Evolutionary conservation across 129 eudicot genomes (phyloP).

Genomic region (Ambrosia trifida): DNA sequence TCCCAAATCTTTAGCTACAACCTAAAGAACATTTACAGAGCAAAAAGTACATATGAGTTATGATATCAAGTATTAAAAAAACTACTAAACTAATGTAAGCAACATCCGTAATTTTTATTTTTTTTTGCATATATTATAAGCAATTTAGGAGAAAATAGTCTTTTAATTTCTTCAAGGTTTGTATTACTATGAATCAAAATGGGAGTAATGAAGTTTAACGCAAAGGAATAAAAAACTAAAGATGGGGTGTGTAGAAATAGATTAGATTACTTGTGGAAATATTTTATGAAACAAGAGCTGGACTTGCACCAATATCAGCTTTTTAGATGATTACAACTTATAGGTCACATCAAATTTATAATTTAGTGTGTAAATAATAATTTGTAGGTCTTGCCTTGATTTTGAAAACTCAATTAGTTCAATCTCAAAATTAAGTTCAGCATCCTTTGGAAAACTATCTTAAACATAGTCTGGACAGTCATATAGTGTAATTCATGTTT

Average conservation of each 20-base stretch:
- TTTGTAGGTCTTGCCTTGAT: constrained; percentile 64
- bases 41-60: not conserved
- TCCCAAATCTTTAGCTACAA: constrained; percentile 78
- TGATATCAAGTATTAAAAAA: constrained; percentile 9
- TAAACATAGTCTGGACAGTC: too few relatives aligned
- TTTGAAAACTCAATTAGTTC: constrained; percentile 87
- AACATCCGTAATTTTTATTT: not conserved
- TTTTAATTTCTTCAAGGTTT: constrained; percentile 19
- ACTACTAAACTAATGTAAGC: constrained; percentile 21
- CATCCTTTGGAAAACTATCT: too few relatives aligned
- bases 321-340: not conserved
- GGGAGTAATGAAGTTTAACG: not conserved
- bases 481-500: too few relatives aligned
- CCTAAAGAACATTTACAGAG: constrained; percentile 46
- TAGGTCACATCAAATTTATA: constrained; percentile 6
- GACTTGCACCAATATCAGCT: not conserved
- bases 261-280: not conserved
- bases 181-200: not conserved
- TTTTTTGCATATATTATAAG: not conserved
- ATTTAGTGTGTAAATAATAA: not conserved
- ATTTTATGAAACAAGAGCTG: constrained; percentile 7
- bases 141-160: not conserved
- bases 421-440: constrained; percentile 91
- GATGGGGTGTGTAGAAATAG: not conserved
- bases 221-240: constrained; percentile 2